Evolutionary conservation across 2,329 filamentous ascomycete species (phyloP).

Genomic region (Chalaropsis thielavioides): DNA sequence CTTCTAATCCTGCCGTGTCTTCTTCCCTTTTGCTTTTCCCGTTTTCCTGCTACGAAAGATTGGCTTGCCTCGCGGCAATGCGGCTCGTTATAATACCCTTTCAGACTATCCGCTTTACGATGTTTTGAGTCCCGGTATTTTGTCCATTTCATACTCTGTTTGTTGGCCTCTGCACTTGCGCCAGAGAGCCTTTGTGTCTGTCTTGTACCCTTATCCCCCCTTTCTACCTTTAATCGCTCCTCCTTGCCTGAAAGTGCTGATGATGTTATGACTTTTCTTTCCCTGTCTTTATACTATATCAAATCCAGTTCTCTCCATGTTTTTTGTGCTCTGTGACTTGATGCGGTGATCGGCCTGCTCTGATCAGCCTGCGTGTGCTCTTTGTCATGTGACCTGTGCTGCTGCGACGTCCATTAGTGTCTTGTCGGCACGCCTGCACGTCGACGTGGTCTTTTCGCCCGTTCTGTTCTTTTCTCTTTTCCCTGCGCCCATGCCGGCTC

Average conservation of each 20-base stretch:
- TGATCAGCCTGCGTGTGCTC: not conserved
- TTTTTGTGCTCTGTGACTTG: not conserved
- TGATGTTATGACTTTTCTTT: constrained; percentile 14
- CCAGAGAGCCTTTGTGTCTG: not conserved
- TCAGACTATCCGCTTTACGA: constrained; percentile 9
- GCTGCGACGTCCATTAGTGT: not conserved
- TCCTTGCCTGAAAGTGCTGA: not conserved
- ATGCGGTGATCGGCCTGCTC: not conserved
- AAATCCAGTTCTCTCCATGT: not conserved
- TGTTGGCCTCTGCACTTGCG: constrained; percentile 3
- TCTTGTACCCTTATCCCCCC: not conserved
- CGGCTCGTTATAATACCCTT: constrained; percentile 6
- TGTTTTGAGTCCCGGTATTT: constrained; percentile 3
- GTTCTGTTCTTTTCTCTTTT: not conserved
- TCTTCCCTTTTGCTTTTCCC: not conserved
- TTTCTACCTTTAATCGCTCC: too few relatives aligned
- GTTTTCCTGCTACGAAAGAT: constrained; percentile 7
- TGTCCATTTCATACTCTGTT: not conserved
- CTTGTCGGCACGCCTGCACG: not conserved
- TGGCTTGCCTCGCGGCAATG: constrained; percentile 7
- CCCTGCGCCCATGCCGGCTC: not conserved
- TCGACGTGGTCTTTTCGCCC: not conserved
- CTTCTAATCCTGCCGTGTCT: not conserved
- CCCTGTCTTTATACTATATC: constrained; percentile 1
- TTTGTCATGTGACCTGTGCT: not conserved